Evolutionary conservation across 2,329 filamentous ascomycete species (phyloP).

Genomic region (Dactylellina cionopaga): DNA sequence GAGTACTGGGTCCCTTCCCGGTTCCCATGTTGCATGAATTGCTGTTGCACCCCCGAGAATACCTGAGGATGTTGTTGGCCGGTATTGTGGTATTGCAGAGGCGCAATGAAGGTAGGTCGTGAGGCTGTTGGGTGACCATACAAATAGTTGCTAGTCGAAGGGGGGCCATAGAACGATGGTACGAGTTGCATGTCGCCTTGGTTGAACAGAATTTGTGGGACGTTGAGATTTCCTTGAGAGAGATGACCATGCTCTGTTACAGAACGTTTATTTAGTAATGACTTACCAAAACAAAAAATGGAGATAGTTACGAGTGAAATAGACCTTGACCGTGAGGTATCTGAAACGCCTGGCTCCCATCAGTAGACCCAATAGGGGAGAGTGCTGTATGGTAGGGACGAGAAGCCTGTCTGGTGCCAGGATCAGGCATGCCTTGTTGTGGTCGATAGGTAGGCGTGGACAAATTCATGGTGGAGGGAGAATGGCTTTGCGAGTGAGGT

Average conservation of each 20-base stretch:
- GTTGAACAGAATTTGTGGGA: conserved; percentile 12
- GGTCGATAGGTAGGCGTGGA: conserved; percentile 6
- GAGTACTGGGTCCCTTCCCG: not conserved
- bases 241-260: conserved; percentile 12
- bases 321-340: not conserved
- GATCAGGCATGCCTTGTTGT: conserved; percentile 11
- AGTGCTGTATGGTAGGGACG: not conserved
- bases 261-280: conserved; percentile 6
- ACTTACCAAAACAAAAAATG: not conserved
- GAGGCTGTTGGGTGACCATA: conserved; percentile 15
- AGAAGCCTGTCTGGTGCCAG: not conserved
- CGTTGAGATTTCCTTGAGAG: conserved; percentile 2
- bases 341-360: not conserved
- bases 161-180: conserved; percentile 24
- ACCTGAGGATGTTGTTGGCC: not conserved
- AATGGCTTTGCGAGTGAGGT: conserved; percentile 11
- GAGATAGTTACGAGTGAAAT: not conserved
- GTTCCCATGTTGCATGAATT: not conserved
- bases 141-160: not conserved
- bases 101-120: not conserved
- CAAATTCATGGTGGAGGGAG: conserved; percentile 21
- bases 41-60: conserved; percentile 1
- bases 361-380: not conserved
- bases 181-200: conserved; percentile 21
- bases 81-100: not conserved